These are phyloP conservation scores for Pseudozyma flocculosa DNA, from an alignment of 1,284 basidiomycete species.

Conservation along the genomic window DNA sequence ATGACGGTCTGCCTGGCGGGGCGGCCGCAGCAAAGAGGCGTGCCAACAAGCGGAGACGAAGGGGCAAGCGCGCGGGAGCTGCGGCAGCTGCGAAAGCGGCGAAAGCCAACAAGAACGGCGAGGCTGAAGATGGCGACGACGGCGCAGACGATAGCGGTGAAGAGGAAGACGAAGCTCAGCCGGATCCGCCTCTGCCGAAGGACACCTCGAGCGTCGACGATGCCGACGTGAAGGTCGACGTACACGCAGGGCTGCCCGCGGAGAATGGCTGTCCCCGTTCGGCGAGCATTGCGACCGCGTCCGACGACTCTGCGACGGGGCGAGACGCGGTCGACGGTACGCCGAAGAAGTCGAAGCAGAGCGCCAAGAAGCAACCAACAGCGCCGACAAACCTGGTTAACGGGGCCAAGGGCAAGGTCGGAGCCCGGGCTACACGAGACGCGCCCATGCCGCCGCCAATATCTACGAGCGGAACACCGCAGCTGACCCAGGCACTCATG, in stretches of 20 bases:
- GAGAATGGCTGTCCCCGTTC: too few relatives aligned
- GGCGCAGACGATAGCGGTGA: conserved; percentile 6
- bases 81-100: conserved; percentile 59
- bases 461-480: conserved; percentile 1
- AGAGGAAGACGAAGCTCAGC: background rate
- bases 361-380: too few relatives aligned
- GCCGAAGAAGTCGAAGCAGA: background rate
- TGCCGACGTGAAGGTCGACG: too few relatives aligned
- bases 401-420: too few relatives aligned
- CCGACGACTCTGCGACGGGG: background rate
- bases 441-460: too few relatives aligned
- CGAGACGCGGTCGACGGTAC: background rate
- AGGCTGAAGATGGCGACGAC: conserved; percentile 51
- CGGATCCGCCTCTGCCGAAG: too few relatives aligned
- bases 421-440: too few relatives aligned
- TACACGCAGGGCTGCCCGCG: too few relatives aligned
- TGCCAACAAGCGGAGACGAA: conserved; percentile 42
- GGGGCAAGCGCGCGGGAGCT: conserved; percentile 49
- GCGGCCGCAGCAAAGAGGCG: conserved; percentile 21
- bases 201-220: too few relatives aligned
- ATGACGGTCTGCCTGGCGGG: conserved; percentile 1
- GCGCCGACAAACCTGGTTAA: too few relatives aligned
- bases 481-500: conserved; percentile 33
- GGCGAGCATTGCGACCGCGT: too few relatives aligned
- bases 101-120: conserved; percentile 65